Base-by-base conservation (phyloP, 805 yeast genomes). In the Starmera caribaea region DNA sequence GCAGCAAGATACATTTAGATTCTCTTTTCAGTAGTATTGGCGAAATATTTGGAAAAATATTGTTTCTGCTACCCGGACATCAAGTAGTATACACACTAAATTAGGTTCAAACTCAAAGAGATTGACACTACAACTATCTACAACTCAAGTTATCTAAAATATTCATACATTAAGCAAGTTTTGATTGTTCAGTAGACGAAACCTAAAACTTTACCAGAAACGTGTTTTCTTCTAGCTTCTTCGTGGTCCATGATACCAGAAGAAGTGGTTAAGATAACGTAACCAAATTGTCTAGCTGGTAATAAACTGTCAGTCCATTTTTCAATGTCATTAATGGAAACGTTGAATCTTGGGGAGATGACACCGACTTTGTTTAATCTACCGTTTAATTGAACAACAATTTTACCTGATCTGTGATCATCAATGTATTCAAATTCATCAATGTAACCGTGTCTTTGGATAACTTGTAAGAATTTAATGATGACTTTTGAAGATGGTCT, bases 191-290 rank as follows among this genome's bases (percentile, higher is more conserved):
- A 89, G 84, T 89, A 89, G 55, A 89, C 96, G 78, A 86, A 89
- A 68, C 97, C 97, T 66, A 89, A 83, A 73, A 89, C 84, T 81
- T 89, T 89, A 73, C 97, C 97, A 59, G 96, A 87, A 60, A 89
- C 97, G 77, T 89, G 97, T 85, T 89, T 90, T 81, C 97, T 84
- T 82, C 95, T 86, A 65, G 97, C 97, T 78, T 89, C 97, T 79
- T 90, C 97, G 79, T 89, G 97, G 81, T 90, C 97, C 95, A 89
- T 88, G 63, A 89, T 89, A 76, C 97, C 97, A 61, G 97, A 96
- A 62, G 97, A 90, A 61, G 97, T 89, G 74, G 97, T 90, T 69
- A 89, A 80, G 72, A 89, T 85, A 65, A 89, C 89, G 82, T 71
- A 88, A 76, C 97, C 97, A 65, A 89, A 90, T 75, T 89, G 97